A percentile compares a stretch with the other conserved stretches of the same genome.
These are phyloP conservation scores for Leucosporidium yakuticum DNA, from an alignment of 768 basidiomycete species.

Conservation along the genomic window DNA sequence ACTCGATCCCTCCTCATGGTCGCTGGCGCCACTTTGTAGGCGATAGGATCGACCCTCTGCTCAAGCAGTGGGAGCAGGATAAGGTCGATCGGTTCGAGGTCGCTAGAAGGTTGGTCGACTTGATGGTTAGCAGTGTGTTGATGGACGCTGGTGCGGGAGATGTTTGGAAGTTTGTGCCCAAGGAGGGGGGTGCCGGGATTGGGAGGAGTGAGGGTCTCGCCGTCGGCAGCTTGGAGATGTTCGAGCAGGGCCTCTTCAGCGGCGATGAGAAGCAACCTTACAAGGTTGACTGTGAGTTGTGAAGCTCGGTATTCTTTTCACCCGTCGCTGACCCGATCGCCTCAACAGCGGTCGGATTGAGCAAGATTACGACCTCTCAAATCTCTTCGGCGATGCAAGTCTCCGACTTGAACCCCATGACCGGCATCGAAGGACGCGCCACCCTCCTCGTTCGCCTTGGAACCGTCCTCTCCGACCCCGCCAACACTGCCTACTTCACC, in stretches of 20 bases:
- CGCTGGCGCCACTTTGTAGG: slow-evolving; percentile 72
- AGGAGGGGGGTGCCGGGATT: slow-evolving; percentile 51
- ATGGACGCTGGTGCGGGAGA: slow-evolving; percentile 91
- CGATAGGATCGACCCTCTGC: slow-evolving; percentile 34
- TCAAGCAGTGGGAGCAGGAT: slow-evolving; percentile 29
- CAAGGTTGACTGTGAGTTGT: slow-evolving; percentile 67
- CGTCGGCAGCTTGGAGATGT: slow-evolving; percentile 88
- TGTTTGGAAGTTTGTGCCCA: slow-evolving; percentile 68
- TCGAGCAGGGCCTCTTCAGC: slow-evolving; percentile 73
- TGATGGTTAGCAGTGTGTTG: slow-evolving; percentile 83
- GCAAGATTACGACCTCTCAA: slow-evolving; percentile 56
- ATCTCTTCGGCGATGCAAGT: slow-evolving; percentile 75
- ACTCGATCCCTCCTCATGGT: slow-evolving; percentile 53
- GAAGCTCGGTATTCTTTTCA: not conserved
- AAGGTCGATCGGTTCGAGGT: slow-evolving; percentile 46
- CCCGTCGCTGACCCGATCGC: not conserved
- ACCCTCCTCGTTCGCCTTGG: slow-evolving; percentile 67
- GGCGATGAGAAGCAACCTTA: slow-evolving; percentile 56
- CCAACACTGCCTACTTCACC: slow-evolving; percentile 59
- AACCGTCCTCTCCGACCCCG: slow-evolving; percentile 54
- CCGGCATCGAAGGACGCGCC: slow-evolving; percentile 80
- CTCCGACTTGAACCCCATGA: slow-evolving; percentile 66
- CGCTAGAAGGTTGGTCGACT: slow-evolving; percentile 71
- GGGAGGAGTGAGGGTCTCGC: slow-evolving; percentile 66
- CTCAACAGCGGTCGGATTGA: slow-evolving; percentile 61